phyloP scores from a whole-genome alignment of 306 rosid genomes.

The Urtica urens region DNA sequence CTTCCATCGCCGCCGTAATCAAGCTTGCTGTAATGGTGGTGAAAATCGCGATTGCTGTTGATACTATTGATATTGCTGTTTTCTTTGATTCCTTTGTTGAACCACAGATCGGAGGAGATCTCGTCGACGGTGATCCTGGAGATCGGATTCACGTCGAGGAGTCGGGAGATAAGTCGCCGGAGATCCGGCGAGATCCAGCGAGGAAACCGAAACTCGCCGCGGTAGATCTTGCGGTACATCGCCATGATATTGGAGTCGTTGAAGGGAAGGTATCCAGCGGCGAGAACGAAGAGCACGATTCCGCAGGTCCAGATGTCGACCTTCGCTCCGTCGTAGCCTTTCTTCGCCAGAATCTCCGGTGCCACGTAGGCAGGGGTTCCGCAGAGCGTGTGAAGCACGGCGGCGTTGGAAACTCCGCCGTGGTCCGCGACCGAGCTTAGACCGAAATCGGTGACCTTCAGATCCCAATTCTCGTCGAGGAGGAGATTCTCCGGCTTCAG shows the following conservation, averaged over 20 bases:
- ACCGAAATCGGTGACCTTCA: slow-evolving; percentile 71
- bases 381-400: slow-evolving; percentile 54
- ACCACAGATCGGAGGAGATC: slow-evolving; percentile 56
- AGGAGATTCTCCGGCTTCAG: slow-evolving; percentile 76
- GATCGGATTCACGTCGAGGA: slow-evolving; percentile 50
- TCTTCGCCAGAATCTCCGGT: slow-evolving; percentile 63
- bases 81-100: slow-evolving; percentile 31
- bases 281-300: slow-evolving; percentile 45
- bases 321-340: slow-evolving; percentile 69
- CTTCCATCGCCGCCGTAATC: background rate
- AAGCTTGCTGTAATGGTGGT: background rate
- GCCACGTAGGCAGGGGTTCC: slow-evolving; percentile 90
- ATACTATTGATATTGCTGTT: background rate
- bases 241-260: slow-evolving; percentile 39
- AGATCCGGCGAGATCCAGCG: slow-evolving; percentile 40
- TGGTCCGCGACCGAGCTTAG: slow-evolving; percentile 46
- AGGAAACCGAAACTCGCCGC: slow-evolving; percentile 61
- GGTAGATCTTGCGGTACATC: slow-evolving; percentile 57
- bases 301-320: slow-evolving; percentile 87
- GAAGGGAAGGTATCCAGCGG: slow-evolving; percentile 56
- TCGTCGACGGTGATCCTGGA: slow-evolving; percentile 53
- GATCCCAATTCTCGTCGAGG: slow-evolving; percentile 46
- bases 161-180: slow-evolving; percentile 26
- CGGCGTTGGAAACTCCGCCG: slow-evolving; percentile 49
- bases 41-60: slow-evolving; percentile 1